phyloP scores from a whole-genome alignment of 1,284 basidiomycete species.

The Leccinum fallax region DNA sequence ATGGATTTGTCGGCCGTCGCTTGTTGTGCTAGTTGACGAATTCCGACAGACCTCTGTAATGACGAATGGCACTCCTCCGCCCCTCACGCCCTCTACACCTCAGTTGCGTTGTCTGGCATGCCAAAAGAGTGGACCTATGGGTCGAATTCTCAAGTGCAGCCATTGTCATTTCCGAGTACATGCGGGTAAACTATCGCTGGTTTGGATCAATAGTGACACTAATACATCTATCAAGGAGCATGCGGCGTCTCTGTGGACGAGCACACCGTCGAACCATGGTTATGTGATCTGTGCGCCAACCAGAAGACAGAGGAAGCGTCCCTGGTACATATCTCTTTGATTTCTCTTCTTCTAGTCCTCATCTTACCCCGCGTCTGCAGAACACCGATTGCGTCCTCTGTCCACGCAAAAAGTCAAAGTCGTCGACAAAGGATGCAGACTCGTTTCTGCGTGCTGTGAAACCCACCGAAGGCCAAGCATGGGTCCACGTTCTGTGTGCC shows the following conservation, averaged over 20 bases:
- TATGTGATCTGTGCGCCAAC: constrained; percentile 85
- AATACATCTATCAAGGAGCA: constrained; percentile 43
- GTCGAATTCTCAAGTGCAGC: constrained; percentile 78
- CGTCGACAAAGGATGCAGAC: constrained; percentile 52
- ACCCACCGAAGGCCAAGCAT: constrained; percentile 92
- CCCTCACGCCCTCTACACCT: constrained; percentile 48
- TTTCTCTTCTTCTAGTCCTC: not conserved
- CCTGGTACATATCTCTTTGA: constrained; percentile 49
- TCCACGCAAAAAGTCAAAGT: constrained; percentile 60
- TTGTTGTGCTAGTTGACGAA: not conserved
- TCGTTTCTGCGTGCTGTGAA: constrained; percentile 85
- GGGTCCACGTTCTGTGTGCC: constrained; percentile 90
- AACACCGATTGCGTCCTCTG: constrained; percentile 76
- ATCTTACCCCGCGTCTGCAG: constrained; percentile 40
- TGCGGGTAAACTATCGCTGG: constrained; percentile 49
- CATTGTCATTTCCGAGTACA: constrained; percentile 79
- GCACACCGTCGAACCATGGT: constrained; percentile 68
- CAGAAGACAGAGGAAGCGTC: constrained; percentile 77
- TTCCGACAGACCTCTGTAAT: constrained; percentile 49
- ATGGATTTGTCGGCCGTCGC: not conserved
- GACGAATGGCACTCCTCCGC: constrained; percentile 58
- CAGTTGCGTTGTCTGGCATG: constrained; percentile 80
- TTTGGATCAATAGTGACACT: constrained; percentile 2
- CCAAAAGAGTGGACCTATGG: constrained; percentile 68
- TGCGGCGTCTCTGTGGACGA: constrained; percentile 73